A percentile compares a stretch with the other conserved stretches of the same genome.
Conservation (phyloP, 768 basidiomycete genomes). For the Phylloporus sp. region DNA sequence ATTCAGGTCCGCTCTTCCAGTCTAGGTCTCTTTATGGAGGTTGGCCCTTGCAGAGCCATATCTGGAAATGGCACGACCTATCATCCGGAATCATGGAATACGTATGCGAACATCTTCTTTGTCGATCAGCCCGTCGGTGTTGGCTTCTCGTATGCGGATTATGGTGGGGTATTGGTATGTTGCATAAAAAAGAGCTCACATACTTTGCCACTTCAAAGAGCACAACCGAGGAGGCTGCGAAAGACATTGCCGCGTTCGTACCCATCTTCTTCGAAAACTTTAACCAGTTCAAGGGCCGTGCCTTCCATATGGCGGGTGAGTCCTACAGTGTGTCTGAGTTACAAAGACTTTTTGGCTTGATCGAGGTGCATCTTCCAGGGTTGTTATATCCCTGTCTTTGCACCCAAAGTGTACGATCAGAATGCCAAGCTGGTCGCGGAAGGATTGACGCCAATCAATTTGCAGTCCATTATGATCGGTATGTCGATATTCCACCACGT, state of each 20-base stretch:
- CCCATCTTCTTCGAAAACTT: slow-evolving; percentile 74
- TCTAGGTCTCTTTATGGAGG: slow-evolving; percentile 68
- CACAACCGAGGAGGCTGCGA: slow-evolving; percentile 62
- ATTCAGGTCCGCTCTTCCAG: slow-evolving; percentile 51
- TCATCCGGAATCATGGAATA: slow-evolving; percentile 64
- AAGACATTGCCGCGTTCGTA: slow-evolving; percentile 67
- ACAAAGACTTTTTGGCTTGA: not conserved
- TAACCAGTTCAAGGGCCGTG: slow-evolving; percentile 59
- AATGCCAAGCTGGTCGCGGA: slow-evolving; percentile 38
- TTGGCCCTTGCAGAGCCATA: slow-evolving; percentile 66
- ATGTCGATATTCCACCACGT: not conserved
- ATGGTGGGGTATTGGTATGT: slow-evolving; percentile 37
- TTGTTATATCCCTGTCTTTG: slow-evolving; percentile 48
- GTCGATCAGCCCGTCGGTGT: slow-evolving; percentile 44
- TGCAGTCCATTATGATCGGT: slow-evolving; percentile 49
- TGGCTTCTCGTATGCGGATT: slow-evolving; percentile 44
- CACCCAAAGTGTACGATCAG: slow-evolving; percentile 44
- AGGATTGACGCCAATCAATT: slow-evolving; percentile 47
- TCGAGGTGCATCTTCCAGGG: slow-evolving; percentile 34
- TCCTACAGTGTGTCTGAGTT: slow-evolving; percentile 43
- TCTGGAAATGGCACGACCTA: slow-evolving; percentile 45
- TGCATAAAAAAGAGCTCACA: not conserved
- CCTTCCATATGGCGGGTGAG: slow-evolving; percentile 58
- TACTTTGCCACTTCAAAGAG: slow-evolving; percentile 31
- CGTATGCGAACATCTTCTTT: slow-evolving; percentile 49